Evolutionary conservation across 2,329 filamentous ascomycete species (phyloP).

Genomic region (Septoria linicola): DNA sequence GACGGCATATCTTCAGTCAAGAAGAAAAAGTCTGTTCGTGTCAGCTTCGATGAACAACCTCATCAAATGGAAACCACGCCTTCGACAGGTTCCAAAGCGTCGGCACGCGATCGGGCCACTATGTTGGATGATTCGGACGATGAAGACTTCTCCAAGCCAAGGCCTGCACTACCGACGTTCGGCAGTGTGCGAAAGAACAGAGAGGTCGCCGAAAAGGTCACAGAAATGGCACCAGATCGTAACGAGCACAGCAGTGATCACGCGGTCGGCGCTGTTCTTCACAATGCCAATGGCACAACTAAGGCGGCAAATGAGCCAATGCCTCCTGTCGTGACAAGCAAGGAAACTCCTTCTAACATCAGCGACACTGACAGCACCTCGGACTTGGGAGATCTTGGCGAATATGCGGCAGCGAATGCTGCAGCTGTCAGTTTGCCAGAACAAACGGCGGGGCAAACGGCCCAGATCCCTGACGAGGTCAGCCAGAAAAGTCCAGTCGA

Average conservation of each 20-base stretch:
- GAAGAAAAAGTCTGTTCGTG: conserved; percentile 66
- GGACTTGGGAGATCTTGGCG: conserved; percentile 10
- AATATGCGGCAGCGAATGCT: conserved; percentile 7
- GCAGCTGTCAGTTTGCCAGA: conserved; percentile 17
- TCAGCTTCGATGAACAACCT: conserved; percentile 71
- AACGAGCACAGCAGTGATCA: conserved; percentile 61
- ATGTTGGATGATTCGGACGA: conserved; percentile 53
- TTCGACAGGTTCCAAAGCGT: conserved; percentile 46
- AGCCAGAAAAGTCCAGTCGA: conserved; percentile 12
- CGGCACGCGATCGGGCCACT: conserved; percentile 28
- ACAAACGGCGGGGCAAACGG: conserved; percentile 8
- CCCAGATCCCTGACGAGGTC: conserved; percentile 6
- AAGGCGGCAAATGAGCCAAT: conserved; percentile 60
- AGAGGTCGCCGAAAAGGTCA: conserved; percentile 52
- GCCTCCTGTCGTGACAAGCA: conserved; percentile 68
- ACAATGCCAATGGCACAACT: conserved; percentile 48
- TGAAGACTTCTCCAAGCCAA: conserved; percentile 68
- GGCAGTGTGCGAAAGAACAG: conserved; percentile 61
- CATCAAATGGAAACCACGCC: conserved; percentile 38
- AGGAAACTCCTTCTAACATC: conserved; percentile 63
- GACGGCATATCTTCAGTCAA: conserved; percentile 38
- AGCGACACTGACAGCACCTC: conserved; percentile 41
- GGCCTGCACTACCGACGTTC: conserved; percentile 71
- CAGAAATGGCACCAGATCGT: conserved; percentile 44
- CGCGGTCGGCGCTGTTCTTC: conserved; percentile 56